A percentile compares a stretch with the other conserved stretches of the same genome.
Conservation (phyloP, 345 rosid species). For the Brassica cretica region DNA sequence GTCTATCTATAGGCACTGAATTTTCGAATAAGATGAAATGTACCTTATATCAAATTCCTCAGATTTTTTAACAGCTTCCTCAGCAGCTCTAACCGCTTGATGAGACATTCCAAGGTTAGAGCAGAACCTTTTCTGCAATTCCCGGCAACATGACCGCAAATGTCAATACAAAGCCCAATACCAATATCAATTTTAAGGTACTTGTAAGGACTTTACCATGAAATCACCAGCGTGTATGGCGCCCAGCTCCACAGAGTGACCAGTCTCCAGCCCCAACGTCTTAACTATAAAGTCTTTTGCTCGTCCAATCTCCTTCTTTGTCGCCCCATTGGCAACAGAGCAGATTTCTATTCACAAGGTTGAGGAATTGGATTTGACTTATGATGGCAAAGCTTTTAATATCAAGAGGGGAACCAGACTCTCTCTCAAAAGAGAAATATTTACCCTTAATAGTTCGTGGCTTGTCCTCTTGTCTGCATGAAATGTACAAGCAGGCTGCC, state of each 20-base stretch:
- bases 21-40: not conserved
- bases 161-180: conserved; percentile 21
- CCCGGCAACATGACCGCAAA: not conserved
- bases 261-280: conserved; percentile 88
- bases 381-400: conserved; percentile 43
- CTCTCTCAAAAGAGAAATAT: conserved; percentile 49
- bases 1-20: not conserved
- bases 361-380: conserved; percentile 58
- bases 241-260: conserved; percentile 94
- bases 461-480: conserved; percentile 98
- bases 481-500: conserved; percentile 99
- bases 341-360: conserved; percentile 90
- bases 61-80: conserved; percentile 89
- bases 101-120: conserved; percentile 93
- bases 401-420: conserved; percentile 59
- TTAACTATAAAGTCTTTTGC: conserved; percentile 98
- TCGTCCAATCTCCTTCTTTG: conserved; percentile 98
- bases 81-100: conserved; percentile 95
- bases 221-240: conserved; percentile 98
- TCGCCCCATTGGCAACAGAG: conserved; percentile 97
- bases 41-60: conserved; percentile 97
- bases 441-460: conserved; percentile 99
- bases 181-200: not conserved
- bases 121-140: conserved; percentile 86
- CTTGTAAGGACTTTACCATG: conserved; percentile 53